A percentile compares a stretch with the other conserved stretches of the same genome.
Evolutionary conservation across 768 basidiomycete species (phyloP).

Genomic region (Tremella yokohamensis): DNA sequence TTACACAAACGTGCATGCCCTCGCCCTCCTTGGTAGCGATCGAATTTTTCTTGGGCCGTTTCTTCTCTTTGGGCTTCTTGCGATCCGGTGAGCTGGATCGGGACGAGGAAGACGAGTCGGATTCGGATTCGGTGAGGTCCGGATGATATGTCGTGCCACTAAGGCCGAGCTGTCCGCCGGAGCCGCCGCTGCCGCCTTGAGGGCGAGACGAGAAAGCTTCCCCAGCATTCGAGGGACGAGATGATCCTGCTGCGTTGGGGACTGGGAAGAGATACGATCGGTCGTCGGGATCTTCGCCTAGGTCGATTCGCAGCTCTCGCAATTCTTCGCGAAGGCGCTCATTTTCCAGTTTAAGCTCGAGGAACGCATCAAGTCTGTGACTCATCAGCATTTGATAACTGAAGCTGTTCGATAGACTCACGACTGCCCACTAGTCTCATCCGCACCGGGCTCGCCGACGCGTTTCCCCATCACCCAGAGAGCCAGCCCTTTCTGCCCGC

Average conservation of each 20-base stretch:
- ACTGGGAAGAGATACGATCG: neutral
- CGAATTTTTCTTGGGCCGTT: constrained; percentile 14
- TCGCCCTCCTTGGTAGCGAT: constrained; percentile 52
- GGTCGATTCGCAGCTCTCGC: constrained; percentile 39
- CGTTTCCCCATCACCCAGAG: constrained; percentile 50
- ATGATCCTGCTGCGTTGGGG: constrained; percentile 10
- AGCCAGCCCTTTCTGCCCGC: constrained; percentile 38
- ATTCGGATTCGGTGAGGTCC: constrained; percentile 3
- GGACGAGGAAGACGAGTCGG: constrained; percentile 7
- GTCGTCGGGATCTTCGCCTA: constrained; percentile 28
- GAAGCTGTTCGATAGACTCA: constrained; percentile 18
- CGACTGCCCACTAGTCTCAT: constrained; percentile 30
- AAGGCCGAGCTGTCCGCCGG: neutral
- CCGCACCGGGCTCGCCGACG: constrained; percentile 17
- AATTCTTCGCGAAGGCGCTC: constrained; percentile 66
- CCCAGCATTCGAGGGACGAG: neutral
- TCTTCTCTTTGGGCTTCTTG: constrained; percentile 12
- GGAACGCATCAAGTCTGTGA: constrained; percentile 52
- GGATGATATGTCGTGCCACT: constrained; percentile 9
- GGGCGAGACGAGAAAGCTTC: neutral
- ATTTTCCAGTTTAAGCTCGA: constrained; percentile 86
- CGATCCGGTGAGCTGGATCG: constrained; percentile 7
- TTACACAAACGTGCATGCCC: constrained; percentile 75
- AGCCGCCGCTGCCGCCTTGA: neutral
- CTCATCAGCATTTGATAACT: neutral